phyloP scores from a whole-genome alignment of 202 grass and related monocot genomes.

The Dendrocalamus latiflorus region DNA sequence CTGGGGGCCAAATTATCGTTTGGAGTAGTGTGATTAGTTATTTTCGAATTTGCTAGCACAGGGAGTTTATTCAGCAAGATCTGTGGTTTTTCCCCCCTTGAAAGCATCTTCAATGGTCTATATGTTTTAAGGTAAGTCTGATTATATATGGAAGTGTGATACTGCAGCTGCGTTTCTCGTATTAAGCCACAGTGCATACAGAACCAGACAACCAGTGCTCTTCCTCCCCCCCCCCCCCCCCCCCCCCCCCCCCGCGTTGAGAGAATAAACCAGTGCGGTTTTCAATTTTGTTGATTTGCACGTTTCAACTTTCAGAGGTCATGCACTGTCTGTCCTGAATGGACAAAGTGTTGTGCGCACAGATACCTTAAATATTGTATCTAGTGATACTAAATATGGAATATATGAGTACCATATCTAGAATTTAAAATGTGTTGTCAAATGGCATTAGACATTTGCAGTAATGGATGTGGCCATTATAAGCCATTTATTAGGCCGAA shows the following conservation, averaged over 20 bases:
- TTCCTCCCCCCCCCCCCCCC: too few species aligned
- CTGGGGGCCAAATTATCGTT: too few species aligned
- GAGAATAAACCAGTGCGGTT: not conserved
- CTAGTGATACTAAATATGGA: slow-evolving; percentile 8
- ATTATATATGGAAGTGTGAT: not conserved
- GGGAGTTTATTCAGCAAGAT: not conserved
- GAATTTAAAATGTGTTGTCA: slow-evolving; percentile 33
- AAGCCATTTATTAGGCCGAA: slow-evolving; percentile 15
- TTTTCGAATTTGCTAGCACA: not conserved
- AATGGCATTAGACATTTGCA: slow-evolving; percentile 18
- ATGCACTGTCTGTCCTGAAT: not conserved
- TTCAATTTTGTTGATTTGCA: not conserved
- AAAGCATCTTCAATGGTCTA: too few species aligned
- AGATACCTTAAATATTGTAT: slow-evolving; percentile 55
- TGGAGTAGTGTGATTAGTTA: not conserved
- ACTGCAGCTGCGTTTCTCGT: not conserved
- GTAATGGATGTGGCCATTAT: slow-evolving; percentile 13
- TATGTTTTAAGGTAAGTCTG: not conserved
- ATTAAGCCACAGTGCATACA: not conserved
- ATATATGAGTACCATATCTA: slow-evolving; percentile 44
- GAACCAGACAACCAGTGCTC: not conserved
- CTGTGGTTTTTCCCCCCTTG: too few species aligned
- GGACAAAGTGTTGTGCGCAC: slow-evolving; percentile 16
- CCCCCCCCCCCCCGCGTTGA: not conserved
- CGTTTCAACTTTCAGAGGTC: not conserved